These are phyloP conservation scores for Diplodia mutila DNA, from an alignment of 2,329 filamentous ascomycete genomes.

Conservation along the genomic window DNA sequence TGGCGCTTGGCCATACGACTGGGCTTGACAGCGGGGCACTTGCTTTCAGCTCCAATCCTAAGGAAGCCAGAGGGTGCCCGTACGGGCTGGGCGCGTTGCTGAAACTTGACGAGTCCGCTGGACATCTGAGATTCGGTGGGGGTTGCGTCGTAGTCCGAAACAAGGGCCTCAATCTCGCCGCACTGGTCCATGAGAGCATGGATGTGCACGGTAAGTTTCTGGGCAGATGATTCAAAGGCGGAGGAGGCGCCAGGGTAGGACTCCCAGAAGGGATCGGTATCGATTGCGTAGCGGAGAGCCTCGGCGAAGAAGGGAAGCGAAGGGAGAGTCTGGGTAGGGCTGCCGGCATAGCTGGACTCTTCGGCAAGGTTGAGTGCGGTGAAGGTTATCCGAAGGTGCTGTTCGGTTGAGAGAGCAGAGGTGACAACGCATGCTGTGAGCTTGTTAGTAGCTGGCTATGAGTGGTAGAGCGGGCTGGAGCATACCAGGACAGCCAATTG, in stretches of 20 bases:
- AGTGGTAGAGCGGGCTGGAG: background rate
- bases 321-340: constrained; percentile 35
- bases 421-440: constrained; percentile 48
- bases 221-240: constrained; percentile 49
- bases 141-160: constrained; percentile 33
- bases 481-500: constrained; percentile 56
- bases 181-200: constrained; percentile 53
- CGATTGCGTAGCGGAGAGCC: constrained; percentile 46
- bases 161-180: constrained; percentile 47
- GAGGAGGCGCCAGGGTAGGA: constrained; percentile 44
- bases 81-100: constrained; percentile 15
- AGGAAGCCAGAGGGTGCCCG: constrained; percentile 9
- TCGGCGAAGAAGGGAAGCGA: constrained; percentile 29
- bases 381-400: constrained; percentile 51
- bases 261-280: constrained; percentile 50
- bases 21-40: constrained; percentile 36
- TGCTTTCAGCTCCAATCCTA: constrained; percentile 12
- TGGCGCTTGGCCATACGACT: constrained; percentile 53
- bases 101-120: background rate
- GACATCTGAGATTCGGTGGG: constrained; percentile 29
- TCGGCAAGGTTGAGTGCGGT: constrained; percentile 53
- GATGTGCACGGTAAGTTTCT: constrained; percentile 48
- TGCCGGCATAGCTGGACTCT: constrained; percentile 38
- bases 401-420: constrained; percentile 51
- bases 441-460: constrained; percentile 28